Percentiles rank a stretch among this genome's conserved stretches.
Conservation (phyloP, 2,329 filamentous ascomycete genomes). For the Fusarium pseudocircinatum region DNA sequence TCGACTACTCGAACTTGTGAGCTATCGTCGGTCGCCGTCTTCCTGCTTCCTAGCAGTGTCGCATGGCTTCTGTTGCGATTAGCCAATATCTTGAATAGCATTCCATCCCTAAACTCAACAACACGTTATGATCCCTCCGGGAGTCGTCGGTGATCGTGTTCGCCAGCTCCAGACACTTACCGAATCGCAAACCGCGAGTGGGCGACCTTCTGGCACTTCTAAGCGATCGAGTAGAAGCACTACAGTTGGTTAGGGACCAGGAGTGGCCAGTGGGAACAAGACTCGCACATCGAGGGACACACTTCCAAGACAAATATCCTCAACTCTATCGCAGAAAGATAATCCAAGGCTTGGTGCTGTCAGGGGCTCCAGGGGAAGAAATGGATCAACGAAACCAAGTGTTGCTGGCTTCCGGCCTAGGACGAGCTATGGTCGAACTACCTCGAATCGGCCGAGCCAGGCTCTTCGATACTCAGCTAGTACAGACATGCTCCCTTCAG, state of each 20-base stretch:
- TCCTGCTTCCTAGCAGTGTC: slow-evolving; percentile 24
- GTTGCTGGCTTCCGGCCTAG: slow-evolving; percentile 17
- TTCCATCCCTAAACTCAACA: slow-evolving; percentile 10
- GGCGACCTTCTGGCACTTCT: slow-evolving; percentile 7
- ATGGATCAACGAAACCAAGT: slow-evolving; percentile 8
- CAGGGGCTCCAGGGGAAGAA: not conserved
- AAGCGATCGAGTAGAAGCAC: slow-evolving; percentile 39
- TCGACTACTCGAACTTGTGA: slow-evolving; percentile 12
- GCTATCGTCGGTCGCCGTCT: not conserved
- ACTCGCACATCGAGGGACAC: slow-evolving; percentile 42
- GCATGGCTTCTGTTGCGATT: slow-evolving; percentile 3
- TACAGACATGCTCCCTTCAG: slow-evolving; percentile 1
- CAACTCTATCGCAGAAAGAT: slow-evolving; percentile 21
- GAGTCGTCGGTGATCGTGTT: slow-evolving; percentile 45
- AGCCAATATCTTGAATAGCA: slow-evolving; percentile 1
- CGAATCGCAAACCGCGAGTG: slow-evolving; percentile 12
- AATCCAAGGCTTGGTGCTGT: not conserved
- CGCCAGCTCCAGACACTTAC: slow-evolving; percentile 42
- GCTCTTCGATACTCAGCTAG: not conserved
- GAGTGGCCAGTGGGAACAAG: slow-evolving; percentile 37
- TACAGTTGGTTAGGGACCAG: slow-evolving; percentile 44
- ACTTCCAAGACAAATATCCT: slow-evolving; percentile 32
- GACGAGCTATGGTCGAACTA: not conserved
- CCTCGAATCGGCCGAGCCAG: not conserved
- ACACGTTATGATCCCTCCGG: slow-evolving; percentile 35